Base-by-base conservation (phyloP, 169 alveolate species). In the Sarcocystis neurona region DNA sequence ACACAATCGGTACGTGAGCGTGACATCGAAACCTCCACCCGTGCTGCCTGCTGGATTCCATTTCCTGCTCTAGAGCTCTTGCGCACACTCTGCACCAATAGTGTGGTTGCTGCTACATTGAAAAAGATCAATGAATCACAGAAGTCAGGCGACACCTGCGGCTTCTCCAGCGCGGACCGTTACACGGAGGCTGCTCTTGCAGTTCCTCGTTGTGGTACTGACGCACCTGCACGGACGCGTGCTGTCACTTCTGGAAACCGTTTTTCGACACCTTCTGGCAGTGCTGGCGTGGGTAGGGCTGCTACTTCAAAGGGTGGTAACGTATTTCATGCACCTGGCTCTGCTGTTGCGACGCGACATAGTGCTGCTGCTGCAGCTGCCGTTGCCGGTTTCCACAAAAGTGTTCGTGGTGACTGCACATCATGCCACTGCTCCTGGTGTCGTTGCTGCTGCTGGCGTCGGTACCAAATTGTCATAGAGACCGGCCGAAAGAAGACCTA, bases 341-440 rank as follows among this genome's bases (percentile, higher is more conserved):
- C 20, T 12, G 20, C 63, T 63, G 37, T 5, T 5, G 84, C 53
- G 20, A 58, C 39, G 20, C 46, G 3, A 78, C 84, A 80, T 56
- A 60, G 63, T 56, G 75, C 87, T 89, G 66, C 88, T 80, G 32
- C 84, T 85, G 80, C 50, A 41, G 50, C 56, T 39, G 56, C 82
- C 43, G 82, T 53, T 72, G 82, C 56, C 43, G 56, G 39, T 72
- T n/a, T n/a, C n/a, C n/a, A n/a, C n/a, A n/a, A n/a, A n/a, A n/a
- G n/a, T n/a, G n/a, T n/a, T n/a, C n/a, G n/a, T n/a, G n/a, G n/a
- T n/a, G n/a, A n/a, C n/a, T n/a, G n/a, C n/a, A n/a, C n/a, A n/a
- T n/a, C n/a, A n/a, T n/a, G n/a, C n/a, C n/a, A n/a, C n/a, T n/a
- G n/a, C n/a, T n/a, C n/a, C n/a, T n/a, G n/a, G n/a, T n/a, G n/a